A percentile compares a stretch with the other conserved stretches of the same genome.
Evolutionary conservation across 371 early-diverging fungal species (phyloP).

Genomic region (Saksenaea vasiformis): DNA sequence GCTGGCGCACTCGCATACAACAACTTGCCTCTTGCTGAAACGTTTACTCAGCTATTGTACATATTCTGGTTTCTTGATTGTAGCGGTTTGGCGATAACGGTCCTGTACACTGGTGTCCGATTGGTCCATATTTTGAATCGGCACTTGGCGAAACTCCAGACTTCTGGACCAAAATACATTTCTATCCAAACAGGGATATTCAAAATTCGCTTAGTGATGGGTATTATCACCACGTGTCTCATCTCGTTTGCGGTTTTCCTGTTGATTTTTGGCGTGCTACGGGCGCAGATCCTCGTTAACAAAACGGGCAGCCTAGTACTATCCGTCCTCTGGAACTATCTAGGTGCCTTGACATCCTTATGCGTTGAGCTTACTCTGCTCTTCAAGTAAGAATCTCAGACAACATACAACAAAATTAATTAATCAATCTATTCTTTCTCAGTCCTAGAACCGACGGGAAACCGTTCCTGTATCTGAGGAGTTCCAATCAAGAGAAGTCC

Average conservation of each 20-base stretch:
- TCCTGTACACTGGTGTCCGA: slow-evolving; percentile 24
- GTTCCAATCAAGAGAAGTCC: slow-evolving; percentile 11
- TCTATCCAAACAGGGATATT: slow-evolving; percentile 32
- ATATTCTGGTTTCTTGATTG: slow-evolving; percentile 39
- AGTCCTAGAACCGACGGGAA: slow-evolving; percentile 6
- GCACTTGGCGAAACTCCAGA: slow-evolving; percentile 24
- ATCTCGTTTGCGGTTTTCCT: slow-evolving; percentile 26
- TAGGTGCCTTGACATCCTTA: slow-evolving; percentile 20
- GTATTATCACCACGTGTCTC: slow-evolving; percentile 18
- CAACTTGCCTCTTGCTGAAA: slow-evolving; percentile 22
- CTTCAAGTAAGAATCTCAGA: slow-evolving; percentile 27
- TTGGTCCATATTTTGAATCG: slow-evolving; percentile 25
- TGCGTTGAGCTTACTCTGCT: slow-evolving; percentile 28
- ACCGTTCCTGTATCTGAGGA: slow-evolving; percentile 12
- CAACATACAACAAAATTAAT: not conserved
- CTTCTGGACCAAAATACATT: slow-evolving; percentile 20
- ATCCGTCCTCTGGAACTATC: slow-evolving; percentile 27
- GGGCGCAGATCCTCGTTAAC: slow-evolving; percentile 20
- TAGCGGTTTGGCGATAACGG: slow-evolving; percentile 13
- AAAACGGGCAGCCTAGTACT: slow-evolving; percentile 21
- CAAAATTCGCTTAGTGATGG: slow-evolving; percentile 32
- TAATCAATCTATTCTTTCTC: not conserved
- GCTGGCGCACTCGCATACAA: slow-evolving; percentile 21
- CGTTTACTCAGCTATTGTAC: slow-evolving; percentile 25
- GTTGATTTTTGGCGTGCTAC: slow-evolving; percentile 27